A percentile compares a stretch with the other conserved stretches of the same genome.
Conservation (phyloP, 2,329 filamentous ascomycete genomes). For the Parastagonospora nodorum region DNA sequence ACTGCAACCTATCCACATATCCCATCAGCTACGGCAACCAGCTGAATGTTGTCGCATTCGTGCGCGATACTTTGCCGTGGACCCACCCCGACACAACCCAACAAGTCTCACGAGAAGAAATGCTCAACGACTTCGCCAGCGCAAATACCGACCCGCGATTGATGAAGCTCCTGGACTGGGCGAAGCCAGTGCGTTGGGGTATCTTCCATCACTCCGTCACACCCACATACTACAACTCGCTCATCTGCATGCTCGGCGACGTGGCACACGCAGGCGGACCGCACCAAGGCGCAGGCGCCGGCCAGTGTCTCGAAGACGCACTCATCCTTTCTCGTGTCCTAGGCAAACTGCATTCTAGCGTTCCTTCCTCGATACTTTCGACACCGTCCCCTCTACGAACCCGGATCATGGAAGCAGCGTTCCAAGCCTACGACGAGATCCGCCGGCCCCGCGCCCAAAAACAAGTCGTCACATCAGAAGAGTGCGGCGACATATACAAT, state of each 20-base stretch:
- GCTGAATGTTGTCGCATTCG: conserved; percentile 30
- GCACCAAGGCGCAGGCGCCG: conserved; percentile 36
- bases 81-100: conserved; percentile 9
- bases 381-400: conserved; percentile 8
- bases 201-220: conserved; percentile 31
- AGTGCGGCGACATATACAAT: conserved; percentile 19
- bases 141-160: conserved; percentile 18
- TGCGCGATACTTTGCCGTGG: conserved; percentile 21
- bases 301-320: conserved; percentile 35
- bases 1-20: conserved; percentile 24
- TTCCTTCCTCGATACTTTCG: neutral
- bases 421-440: conserved; percentile 29
- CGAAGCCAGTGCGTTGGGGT: conserved; percentile 29
- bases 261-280: conserved; percentile 32
- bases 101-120: conserved; percentile 23
- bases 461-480: conserved; percentile 21
- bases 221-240: conserved; percentile 26
- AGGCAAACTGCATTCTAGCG: conserved; percentile 9
- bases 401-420: conserved; percentile 17
- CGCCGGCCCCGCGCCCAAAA: conserved; percentile 30
- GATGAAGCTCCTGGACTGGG: conserved; percentile 15
- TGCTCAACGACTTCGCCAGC: conserved; percentile 27
- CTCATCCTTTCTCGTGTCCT: conserved; percentile 30
- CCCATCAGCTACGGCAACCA: conserved; percentile 28
- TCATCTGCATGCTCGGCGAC: conserved; percentile 33